Percentiles rank a stretch among this genome's conserved stretches.
These are phyloP conservation scores for Nannizziopsis barbatae DNA, from an alignment of 2,329 filamentous ascomycete genomes.

Conservation along the genomic window DNA sequence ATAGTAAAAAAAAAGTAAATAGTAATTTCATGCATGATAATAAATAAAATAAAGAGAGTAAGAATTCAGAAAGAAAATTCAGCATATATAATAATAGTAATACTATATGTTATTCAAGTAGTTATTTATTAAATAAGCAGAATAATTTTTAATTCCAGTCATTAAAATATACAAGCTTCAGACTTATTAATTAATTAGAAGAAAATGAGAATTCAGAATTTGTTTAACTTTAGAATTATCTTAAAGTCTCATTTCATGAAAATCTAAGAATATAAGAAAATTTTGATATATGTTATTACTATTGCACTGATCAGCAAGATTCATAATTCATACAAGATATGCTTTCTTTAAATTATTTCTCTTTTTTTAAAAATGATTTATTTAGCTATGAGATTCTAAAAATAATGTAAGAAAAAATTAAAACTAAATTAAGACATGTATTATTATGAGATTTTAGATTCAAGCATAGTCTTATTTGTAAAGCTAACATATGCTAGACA, in stretches of 20 bases:
- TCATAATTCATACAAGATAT: neutral
- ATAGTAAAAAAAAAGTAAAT: neutral
- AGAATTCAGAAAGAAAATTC: too few relatives aligned
- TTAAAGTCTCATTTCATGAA: too few relatives aligned
- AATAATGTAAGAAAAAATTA: neutral
- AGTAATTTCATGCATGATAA: neutral
- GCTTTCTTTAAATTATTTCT: neutral
- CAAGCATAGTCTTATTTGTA: conserved; percentile 3
- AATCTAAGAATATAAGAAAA: too few relatives aligned
- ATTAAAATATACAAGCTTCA: neutral
- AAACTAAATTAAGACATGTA: conserved; percentile 5
- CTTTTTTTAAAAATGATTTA: too few relatives aligned
- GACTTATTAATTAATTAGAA: neutral
- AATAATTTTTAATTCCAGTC: neutral
- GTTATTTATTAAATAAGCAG: conserved; percentile 2
- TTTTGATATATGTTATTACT: neutral
- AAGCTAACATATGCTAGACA: conserved; percentile 3
- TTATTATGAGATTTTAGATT: conserved; percentile 1
- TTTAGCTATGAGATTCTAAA: neutral
- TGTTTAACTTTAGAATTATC: too few relatives aligned
- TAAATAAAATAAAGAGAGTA: neutral
- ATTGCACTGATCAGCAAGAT: neutral
- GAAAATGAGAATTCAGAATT: too few relatives aligned
- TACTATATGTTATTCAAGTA: conserved; percentile 2
- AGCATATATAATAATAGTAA: conserved; percentile 4